Evolutionary conservation across 1,139 yeast genomes (phyloP).

Genomic region (Torulaspora globosa): DNA sequence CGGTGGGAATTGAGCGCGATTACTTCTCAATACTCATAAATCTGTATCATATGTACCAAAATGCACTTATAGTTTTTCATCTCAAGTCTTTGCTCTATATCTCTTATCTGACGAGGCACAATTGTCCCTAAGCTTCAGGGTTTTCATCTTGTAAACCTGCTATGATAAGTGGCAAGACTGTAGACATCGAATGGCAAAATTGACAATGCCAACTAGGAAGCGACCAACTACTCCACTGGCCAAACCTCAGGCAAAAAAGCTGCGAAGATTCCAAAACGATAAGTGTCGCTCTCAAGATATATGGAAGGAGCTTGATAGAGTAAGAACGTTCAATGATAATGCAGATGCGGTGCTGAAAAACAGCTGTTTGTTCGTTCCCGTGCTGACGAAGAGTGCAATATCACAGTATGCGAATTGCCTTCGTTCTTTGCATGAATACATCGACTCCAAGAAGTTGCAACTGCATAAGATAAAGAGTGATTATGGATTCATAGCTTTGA

Average conservation of each 20-base stretch:
- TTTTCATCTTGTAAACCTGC: not conserved
- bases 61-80: constrained; percentile 1
- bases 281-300: constrained; percentile 24
- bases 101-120: not conserved
- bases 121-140: not conserved
- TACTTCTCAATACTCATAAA: constrained; percentile 1
- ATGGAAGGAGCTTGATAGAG: constrained; percentile 26
- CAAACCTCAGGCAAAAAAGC: constrained; percentile 3
- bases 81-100: not conserved
- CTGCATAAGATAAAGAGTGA: constrained; percentile 1
- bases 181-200: not conserved
- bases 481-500: constrained; percentile 14
- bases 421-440: constrained; percentile 17
- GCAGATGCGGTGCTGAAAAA: constrained; percentile 19
- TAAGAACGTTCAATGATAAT: constrained; percentile 16
- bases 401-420: constrained; percentile 15
- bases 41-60: constrained; percentile 12
- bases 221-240: constrained; percentile 2
- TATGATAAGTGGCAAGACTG: not conserved
- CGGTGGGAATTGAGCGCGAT: not conserved
- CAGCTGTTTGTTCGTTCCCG: constrained; percentile 23
- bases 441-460: constrained; percentile 19
- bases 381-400: constrained; percentile 6
- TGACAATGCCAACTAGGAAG: constrained; percentile 3
- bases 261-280: constrained; percentile 6